Base-by-base conservation (phyloP, 2,329 filamentous ascomycete species). In the Penicillium olsonii region DNA sequence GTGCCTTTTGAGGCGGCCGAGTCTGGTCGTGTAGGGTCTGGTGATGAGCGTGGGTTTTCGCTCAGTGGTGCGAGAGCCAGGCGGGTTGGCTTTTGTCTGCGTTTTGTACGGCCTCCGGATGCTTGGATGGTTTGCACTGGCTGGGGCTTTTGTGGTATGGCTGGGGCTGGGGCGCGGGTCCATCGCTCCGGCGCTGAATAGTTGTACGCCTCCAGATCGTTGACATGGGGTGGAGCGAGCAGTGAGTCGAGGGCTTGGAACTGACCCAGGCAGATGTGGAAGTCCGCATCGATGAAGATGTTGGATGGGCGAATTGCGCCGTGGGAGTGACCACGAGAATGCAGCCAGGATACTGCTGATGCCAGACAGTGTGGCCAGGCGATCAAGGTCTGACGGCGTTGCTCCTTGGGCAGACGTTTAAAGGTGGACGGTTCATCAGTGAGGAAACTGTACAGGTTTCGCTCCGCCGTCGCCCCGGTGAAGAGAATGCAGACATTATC, bases 301-400 rank as follows among this genome's bases (percentile, higher is more conserved):
- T 83, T 84, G 2, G 80, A 82, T 2, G 83, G 83, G 14, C 79
- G 74, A 50, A 85, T 83, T 2, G 75, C 75, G 20, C 78, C 77
- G 58, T 86, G 83, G 11, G 71, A 71, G 22, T 79, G 75, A 2
- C 78, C 80, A 24, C 77, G 77, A 9, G 75, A 72, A 59, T 85
- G 83, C 1, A 85, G 67, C 58, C 77, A 83, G 6, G 80, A 75
- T 17, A 85, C 55, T 2, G 79, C 80, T 55, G 81, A 80, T 2
- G 75, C 72, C 8, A 86, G 66, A 55, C 75, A 77, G 53, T 77
- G 74, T 14, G 73, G 72, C 75, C 75, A 78, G 45, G 70, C 71
- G 38, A 77, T 62, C 29, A 77, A 53, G 1, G 65, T 70, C 33
- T 68, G 63, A n/a, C 71, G 70, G 19, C 73, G 73, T 20, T 69